phyloP scores from a whole-genome alignment of 2,329 filamentous ascomycete genomes.

The Colletotrichum chrysophilum region DNA sequence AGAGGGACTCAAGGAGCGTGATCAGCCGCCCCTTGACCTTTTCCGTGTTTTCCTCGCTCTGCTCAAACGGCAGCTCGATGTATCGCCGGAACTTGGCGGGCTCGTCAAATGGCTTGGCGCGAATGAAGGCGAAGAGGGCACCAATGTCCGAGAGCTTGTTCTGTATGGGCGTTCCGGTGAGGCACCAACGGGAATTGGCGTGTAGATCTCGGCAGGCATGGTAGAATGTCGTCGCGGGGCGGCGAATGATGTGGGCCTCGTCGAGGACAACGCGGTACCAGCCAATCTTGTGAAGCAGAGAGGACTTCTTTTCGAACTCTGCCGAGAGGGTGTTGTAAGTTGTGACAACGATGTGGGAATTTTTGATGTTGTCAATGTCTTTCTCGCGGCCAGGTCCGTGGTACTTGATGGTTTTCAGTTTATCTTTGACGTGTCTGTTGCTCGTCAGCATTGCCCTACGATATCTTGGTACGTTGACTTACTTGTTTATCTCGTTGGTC shows the following conservation, averaged over 20 bases:
- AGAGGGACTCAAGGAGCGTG: conserved; percentile 40
- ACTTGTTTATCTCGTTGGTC: conserved; percentile 43
- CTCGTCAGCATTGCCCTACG: neutral
- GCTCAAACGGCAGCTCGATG: conserved; percentile 46
- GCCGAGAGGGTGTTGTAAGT: conserved; percentile 51
- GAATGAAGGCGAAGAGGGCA: conserved; percentile 53
- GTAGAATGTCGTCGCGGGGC: conserved; percentile 47
- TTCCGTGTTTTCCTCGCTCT: neutral
- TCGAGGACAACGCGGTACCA: conserved; percentile 50
- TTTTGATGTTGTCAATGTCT: conserved; percentile 28
- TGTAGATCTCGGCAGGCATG: conserved; percentile 44
- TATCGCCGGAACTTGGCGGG: conserved; percentile 44
- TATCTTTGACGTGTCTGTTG: conserved; percentile 35
- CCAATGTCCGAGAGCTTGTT: conserved; percentile 58
- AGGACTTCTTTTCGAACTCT: conserved; percentile 31
- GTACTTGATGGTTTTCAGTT: conserved; percentile 37
- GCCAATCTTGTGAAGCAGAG: conserved; percentile 34
- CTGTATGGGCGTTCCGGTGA: conserved; percentile 60
- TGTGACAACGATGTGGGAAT: conserved; percentile 48
- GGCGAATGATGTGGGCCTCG: conserved; percentile 55
- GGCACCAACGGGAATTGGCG: conserved; percentile 54
- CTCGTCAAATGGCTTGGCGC: conserved; percentile 45
- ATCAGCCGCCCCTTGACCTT: conserved; percentile 34
- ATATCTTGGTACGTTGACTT: neutral
- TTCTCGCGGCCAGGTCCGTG: conserved; percentile 36